Conservation (phyloP, 2,329 filamentous ascomycete genomes). For the Neofusicoccum sp. region DNA sequence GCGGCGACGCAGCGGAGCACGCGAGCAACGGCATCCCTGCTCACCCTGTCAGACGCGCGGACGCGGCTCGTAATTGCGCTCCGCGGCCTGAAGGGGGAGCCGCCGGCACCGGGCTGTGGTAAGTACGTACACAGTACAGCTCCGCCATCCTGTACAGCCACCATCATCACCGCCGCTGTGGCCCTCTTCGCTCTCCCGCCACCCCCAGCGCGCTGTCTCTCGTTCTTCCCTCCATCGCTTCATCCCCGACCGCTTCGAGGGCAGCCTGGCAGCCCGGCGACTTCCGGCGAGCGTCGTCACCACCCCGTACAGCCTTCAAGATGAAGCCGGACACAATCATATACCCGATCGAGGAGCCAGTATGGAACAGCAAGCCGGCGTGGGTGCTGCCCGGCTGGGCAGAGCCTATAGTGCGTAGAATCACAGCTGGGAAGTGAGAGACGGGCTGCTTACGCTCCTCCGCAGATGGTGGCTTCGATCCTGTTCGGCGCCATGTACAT, state of each 20-base stretch:
- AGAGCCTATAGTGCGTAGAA: conserved; percentile 37
- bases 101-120: too few relatives aligned
- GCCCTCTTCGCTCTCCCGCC: background rate
- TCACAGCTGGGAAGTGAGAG: background rate
- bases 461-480: conserved; percentile 51
- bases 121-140: background rate
- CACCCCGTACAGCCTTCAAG: background rate
- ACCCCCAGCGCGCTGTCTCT: background rate
- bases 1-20: conserved; percentile 1
- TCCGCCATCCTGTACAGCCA: background rate
- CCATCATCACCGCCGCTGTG: background rate
- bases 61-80: background rate
- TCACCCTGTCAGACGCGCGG: background rate
- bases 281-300: background rate
- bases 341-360: conserved; percentile 24
- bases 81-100: background rate
- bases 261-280: background rate
- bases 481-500: conserved; percentile 50
- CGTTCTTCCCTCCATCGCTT: background rate
- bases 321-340: conserved; percentile 20
- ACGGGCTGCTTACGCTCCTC: background rate
- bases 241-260: background rate
- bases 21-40: conserved; percentile 10
- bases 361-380: conserved; percentile 42
- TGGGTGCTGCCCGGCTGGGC: conserved; percentile 45